Percentiles rank a stretch among this genome's conserved stretches.
Evolutionary conservation across 2,329 filamentous ascomycete genomes (phyloP).

Genomic region (Purpureocillium lavendulum): DNA sequence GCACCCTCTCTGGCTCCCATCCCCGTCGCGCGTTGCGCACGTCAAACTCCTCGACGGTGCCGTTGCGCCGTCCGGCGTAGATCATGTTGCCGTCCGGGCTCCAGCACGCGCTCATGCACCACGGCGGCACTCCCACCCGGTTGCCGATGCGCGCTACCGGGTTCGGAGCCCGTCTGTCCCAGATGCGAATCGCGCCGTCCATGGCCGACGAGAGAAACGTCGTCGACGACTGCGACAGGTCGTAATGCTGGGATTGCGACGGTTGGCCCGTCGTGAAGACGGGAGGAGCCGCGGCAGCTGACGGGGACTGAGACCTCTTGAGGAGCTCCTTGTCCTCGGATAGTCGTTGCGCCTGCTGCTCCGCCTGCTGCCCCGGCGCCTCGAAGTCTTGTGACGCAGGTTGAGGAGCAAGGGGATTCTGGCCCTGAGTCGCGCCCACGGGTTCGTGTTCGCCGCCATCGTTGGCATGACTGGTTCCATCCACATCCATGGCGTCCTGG

Average conservation of each 20-base stretch:
- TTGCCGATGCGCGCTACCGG: constrained; percentile 75
- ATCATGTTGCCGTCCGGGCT: constrained; percentile 91
- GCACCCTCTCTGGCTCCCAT: constrained; percentile 65
- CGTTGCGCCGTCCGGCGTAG: constrained; percentile 83
- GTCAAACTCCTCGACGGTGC: constrained; percentile 90
- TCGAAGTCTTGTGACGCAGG: too few relatives aligned
- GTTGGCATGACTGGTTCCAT: background rate
- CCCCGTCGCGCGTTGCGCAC: constrained; percentile 64
- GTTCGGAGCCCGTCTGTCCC: constrained; percentile 72
- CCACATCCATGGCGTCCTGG: constrained; percentile 9
- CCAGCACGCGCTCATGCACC: constrained; percentile 98
- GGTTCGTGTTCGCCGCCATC: background rate
- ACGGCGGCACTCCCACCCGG: constrained; percentile 71
- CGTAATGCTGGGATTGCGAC: constrained; percentile 33
- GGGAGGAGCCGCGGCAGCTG: too few relatives aligned
- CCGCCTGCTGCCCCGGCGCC: too few relatives aligned
- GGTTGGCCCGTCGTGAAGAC: constrained; percentile 25
- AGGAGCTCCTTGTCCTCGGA: constrained; percentile 5
- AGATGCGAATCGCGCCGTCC: constrained; percentile 83
- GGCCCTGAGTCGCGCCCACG: background rate
- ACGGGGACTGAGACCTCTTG: constrained; percentile 14
- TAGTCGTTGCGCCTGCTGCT: background rate
- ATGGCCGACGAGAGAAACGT: constrained; percentile 86
- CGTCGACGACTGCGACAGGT: constrained; percentile 53
- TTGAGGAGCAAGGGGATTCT: too few relatives aligned